Percentiles rank a stretch among this genome's conserved stretches.
phyloP scores from a whole-genome alignment of 768 basidiomycete genomes.

The Phanerochaete carnosa region DNA sequence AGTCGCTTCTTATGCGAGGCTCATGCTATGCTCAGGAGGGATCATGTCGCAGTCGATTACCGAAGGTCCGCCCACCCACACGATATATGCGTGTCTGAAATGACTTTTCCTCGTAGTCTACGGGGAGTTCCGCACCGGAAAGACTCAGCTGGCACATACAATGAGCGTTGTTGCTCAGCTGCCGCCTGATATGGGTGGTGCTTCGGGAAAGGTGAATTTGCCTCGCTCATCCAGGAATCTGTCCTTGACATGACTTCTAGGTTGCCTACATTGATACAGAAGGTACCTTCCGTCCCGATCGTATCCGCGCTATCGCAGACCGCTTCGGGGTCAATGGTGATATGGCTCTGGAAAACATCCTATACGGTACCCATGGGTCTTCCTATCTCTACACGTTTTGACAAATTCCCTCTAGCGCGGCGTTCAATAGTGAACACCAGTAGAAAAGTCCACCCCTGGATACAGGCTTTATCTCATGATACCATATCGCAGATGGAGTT shows the following conservation, averaged over 20 bases:
- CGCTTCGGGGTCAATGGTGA: conserved; percentile 90
- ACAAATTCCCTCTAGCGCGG: conserved; percentile 56
- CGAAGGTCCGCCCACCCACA: conserved; percentile 72
- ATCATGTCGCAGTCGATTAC: conserved; percentile 92
- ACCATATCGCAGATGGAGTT: no score
- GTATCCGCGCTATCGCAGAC: conserved; percentile 87
- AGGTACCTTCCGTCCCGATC: conserved; percentile 94
- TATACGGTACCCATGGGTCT: conserved; percentile 59
- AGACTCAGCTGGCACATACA: conserved; percentile 94
- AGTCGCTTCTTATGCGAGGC: not conserved
- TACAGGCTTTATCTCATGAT: no score
- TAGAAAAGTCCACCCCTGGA: no score
- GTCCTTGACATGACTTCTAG: conserved; percentile 30
- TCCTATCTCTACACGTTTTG: not conserved
- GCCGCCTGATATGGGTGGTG: conserved; percentile 87
- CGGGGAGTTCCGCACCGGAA: conserved; percentile 94
- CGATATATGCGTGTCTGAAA: no score
- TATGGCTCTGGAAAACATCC: conserved; percentile 84
- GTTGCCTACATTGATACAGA: conserved; percentile 94
- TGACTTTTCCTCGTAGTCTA: conserved; percentile 54
- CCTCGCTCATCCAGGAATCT: conserved; percentile 1
- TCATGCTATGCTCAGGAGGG: conserved; percentile 49
- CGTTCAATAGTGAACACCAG: conserved; percentile 92
- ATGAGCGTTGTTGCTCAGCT: conserved; percentile 90
- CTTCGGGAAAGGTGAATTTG: conserved; percentile 69